Evolutionary conservation across 306 rosid genomes (phyloP), one percentile per base, ranked within the genome.

Genomic region (Herpetospermum pedunculosum): DNA sequence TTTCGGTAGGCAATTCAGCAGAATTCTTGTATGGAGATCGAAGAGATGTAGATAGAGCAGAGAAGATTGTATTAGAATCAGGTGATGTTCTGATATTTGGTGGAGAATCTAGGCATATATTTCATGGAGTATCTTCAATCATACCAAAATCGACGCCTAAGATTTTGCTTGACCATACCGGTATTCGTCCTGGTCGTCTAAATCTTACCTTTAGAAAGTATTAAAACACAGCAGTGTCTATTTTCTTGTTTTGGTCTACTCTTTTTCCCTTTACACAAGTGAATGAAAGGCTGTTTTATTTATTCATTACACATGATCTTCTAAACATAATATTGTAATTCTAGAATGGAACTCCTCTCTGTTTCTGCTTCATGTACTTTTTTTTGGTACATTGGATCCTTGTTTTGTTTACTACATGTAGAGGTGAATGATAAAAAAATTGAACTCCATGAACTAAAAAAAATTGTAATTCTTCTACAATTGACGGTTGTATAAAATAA

Each of bases 51-150:
- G 80, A 74, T 10, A 76, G 77, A 59, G 90, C 93, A 62, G 85
- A 78, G 43, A 80, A 48, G 18, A 76, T 88, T 35, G 15, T 81
- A 38, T 58, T 92, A 75, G 90, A 88, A 73, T 86, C 93, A 3
- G 97, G 96, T 47, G 92, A 87, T 78, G 87, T 88, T 43, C 38
- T 92, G 47, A 83, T 92, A 73, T 89, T 92, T 71, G 97, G 96
- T 37, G 94, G 92, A 8, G 76, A 48, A 44, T 83, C 96, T 16
- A 77, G 94, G 37, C 90, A 54, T 63, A 71, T 89, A 35, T 88
- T 78, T 77, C 97, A 92, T 79, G 92, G 96, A 65, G 92, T 92
- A 18, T 63, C 87, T 29, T 81, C 83, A 21, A 81, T 89, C 57
- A 26, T 85, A 40, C 84, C 85, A 53, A 73, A 86, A 46, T 86